A percentile compares a stretch with the other conserved stretches of the same genome.
Evolutionary conservation across 257 asterid genomes (phyloP).

Genomic region (Misopates orontium): DNA sequence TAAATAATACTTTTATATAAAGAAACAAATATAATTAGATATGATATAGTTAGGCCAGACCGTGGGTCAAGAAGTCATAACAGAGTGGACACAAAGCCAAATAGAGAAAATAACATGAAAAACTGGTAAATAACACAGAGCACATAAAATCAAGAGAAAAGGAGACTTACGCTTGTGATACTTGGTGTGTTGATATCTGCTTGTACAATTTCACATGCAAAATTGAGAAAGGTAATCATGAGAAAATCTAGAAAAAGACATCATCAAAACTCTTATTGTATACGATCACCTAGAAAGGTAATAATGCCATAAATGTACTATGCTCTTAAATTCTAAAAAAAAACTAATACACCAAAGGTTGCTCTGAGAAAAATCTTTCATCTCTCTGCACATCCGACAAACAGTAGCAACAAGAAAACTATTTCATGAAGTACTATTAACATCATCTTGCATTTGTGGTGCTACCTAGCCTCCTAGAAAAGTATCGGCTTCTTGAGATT

Average conservation of each 20-base stretch:
- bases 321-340: constrained; percentile 11
- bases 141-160: constrained; percentile 27
- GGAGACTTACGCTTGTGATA: constrained; percentile 92
- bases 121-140: constrained; percentile 10
- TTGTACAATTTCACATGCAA: constrained; percentile 48
- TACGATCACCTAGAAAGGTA: neutral
- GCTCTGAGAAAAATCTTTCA: neutral
- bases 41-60: constrained; percentile 1
- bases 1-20: constrained; percentile 7
- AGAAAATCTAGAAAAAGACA: constrained; percentile 21
- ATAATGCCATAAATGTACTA: constrained; percentile 13
- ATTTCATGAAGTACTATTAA: neutral
- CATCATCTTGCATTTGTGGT: constrained; percentile 10
- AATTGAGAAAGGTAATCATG: constrained; percentile 35
- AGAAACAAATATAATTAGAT: neutral
- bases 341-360: neutral
- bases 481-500: no score
- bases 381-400: constrained; percentile 13
- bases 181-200: constrained; percentile 98
- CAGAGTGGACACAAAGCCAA: constrained; percentile 6
- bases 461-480: neutral
- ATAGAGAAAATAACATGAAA: neutral
- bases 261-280: constrained; percentile 1
- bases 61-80: neutral
- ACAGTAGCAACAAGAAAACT: neutral